Evolutionary conservation across 1,139 yeast species (phyloP), one percentile per base, ranked within the genome.

Genomic region (Suhomyces yuchorum): DNA sequence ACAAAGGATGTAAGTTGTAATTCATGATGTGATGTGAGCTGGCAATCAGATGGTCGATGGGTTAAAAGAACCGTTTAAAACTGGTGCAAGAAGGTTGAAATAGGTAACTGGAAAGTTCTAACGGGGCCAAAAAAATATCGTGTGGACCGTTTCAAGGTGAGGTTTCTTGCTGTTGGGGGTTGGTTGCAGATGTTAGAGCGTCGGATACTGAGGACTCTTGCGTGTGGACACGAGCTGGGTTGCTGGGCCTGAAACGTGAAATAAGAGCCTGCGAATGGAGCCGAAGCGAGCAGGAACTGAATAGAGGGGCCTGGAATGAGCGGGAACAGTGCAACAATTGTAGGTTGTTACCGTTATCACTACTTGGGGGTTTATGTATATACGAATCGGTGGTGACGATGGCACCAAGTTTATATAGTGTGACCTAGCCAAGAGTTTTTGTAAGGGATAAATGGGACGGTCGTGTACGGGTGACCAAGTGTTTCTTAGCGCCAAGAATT

Each of bases 1-100:
- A 63, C 26, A 74, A 71, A 12, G 80, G 80, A 52, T 75, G 80
- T 49, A 75, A 62, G 55, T 73, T 75, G 55, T 72, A 75, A 53
- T 73, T 73, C 76, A 73, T 71, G 33, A 36, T 51, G 39, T 7
- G 24, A n/a, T 12, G 24, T 11, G n/a, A 26, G 17, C 8, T 20
- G 26, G 26, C 11, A 22, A n/a, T 20, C 22, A 22, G 38, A 33
- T 18, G 37, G 15, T 20, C 7, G 23, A 20, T 14, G 37, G 30
- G 14, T 26, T 9, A 7, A 11, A 26, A 9, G 14, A 11, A 26
- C 30, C 30, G 30, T 11, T 26, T 33, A 9, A 14, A 3, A 11
- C 20, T 8, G 20, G 11, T 14, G 8, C 3, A 19, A 15, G 5
- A 9, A 33, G 36, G 36, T 9, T 14, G 8, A 9, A 4, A 33